A percentile compares a stretch with the other conserved stretches of the same genome.
phyloP scores from a whole-genome alignment of 345 rosid species.

The Pistacia integerrima region DNA sequence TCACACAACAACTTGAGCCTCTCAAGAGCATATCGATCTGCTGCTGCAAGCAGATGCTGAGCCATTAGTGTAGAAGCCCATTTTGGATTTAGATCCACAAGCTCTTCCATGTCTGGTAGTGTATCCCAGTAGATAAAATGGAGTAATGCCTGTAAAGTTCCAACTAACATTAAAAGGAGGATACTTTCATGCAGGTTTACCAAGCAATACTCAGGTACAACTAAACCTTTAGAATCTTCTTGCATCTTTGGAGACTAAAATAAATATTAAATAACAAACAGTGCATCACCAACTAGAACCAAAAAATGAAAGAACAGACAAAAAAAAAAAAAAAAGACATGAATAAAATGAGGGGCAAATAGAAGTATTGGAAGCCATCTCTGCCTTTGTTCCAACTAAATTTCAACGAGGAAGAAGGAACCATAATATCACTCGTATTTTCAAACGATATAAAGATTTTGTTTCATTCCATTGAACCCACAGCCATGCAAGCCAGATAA shows the following conservation, averaged over 20 bases:
- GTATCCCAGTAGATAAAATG: slow-evolving; percentile 29
- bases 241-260: slow-evolving; percentile 2
- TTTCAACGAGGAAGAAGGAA: slow-evolving; percentile 12
- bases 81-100: slow-evolving; percentile 58
- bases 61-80: slow-evolving; percentile 69
- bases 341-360: background rate
- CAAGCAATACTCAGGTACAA: background rate
- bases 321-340: background rate
- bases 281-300: background rate
- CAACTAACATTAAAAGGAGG: slow-evolving; percentile 20
- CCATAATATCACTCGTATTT: slow-evolving; percentile 12
- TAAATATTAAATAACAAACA: slow-evolving; percentile 26
- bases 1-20: slow-evolving; percentile 75
- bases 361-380: slow-evolving; percentile 6
- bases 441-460: slow-evolving; percentile 10
- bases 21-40: slow-evolving; percentile 75
- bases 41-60: slow-evolving; percentile 86
- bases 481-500: background rate
- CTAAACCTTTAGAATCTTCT: background rate
- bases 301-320: background rate
- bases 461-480: slow-evolving; percentile 11
- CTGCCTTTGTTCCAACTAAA: slow-evolving; percentile 16
- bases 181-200: background rate
- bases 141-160: slow-evolving; percentile 59
- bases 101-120: slow-evolving; percentile 68